phyloP scores from a whole-genome alignment of 257 asterid genomes.

The Scutellaria minor region DNA sequence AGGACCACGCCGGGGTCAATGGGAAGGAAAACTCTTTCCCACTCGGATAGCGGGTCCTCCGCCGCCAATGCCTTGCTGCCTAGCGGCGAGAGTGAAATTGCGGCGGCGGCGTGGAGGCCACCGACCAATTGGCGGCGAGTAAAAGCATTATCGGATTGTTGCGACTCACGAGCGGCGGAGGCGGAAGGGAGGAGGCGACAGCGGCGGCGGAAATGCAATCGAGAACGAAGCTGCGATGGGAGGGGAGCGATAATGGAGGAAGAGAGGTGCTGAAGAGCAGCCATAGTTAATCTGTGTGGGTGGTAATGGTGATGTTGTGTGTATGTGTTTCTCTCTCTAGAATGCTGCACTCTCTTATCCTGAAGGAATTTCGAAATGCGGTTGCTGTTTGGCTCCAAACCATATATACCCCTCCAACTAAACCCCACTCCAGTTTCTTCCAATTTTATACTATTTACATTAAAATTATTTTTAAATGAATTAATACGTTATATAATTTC shows the following conservation, averaged over 20 bases:
- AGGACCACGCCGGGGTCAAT: slow-evolving; percentile 93
- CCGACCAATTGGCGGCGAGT: slow-evolving; percentile 60
- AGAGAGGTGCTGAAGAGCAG: slow-evolving; percentile 45
- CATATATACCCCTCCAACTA: neutral
- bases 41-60: slow-evolving; percentile 72
- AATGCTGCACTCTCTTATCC: slow-evolving; percentile 34
- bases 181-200: slow-evolving; percentile 39
- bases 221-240: slow-evolving; percentile 37
- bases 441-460: neutral
- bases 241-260: slow-evolving; percentile 37
- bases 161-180: slow-evolving; percentile 37
- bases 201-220: slow-evolving; percentile 39
- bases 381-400: slow-evolving; percentile 22
- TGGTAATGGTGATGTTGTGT: slow-evolving; percentile 13
- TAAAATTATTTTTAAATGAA: neutral
- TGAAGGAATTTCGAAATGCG: slow-evolving; percentile 32
- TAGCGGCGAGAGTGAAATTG: slow-evolving; percentile 47
- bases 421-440: neutral
- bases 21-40: slow-evolving; percentile 90
- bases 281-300: slow-evolving; percentile 31
- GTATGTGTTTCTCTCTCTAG: slow-evolving; percentile 13
- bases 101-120: slow-evolving; percentile 55
- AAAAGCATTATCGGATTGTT: slow-evolving; percentile 28
- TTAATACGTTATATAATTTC: no score
- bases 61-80: slow-evolving; percentile 50